These are phyloP conservation scores for Bipolaris victoriae DNA, from an alignment of 2,329 filamentous ascomycete genomes.

Conservation along the genomic window DNA sequence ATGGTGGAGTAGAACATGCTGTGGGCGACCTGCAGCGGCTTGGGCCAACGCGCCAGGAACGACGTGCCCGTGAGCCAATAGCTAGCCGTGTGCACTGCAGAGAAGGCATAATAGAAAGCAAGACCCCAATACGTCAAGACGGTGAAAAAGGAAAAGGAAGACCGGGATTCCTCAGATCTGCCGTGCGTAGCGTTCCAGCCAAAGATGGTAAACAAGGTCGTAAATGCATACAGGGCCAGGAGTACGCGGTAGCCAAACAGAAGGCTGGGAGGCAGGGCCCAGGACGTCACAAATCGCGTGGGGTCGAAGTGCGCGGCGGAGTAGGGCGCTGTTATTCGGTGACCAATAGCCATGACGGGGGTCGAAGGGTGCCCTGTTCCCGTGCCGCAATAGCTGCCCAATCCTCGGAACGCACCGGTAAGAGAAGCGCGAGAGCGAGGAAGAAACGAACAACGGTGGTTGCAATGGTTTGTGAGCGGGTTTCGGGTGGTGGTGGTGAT, in stretches of 20 bases:
- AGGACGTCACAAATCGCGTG: conserved; percentile 76
- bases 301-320: conserved; percentile 49
- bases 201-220: conserved; percentile 71
- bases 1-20: conserved; percentile 52
- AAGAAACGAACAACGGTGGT: background rate
- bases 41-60: conserved; percentile 48
- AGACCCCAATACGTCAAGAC: conserved; percentile 82
- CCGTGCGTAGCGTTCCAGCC: conserved; percentile 66
- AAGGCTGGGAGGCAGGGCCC: conserved; percentile 71
- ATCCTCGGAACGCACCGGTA: conserved; percentile 7
- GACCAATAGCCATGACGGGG: conserved; percentile 36
- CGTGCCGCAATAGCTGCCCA: conserved; percentile 1
- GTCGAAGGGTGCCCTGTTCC: conserved; percentile 9
- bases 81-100: conserved; percentile 70
- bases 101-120: conserved; percentile 75
- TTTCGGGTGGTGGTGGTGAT: conserved; percentile 11
- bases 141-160: conserved; percentile 82
- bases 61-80: conserved; percentile 59
- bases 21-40: conserved; percentile 47
- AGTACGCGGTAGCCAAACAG: conserved; percentile 64
- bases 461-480: background rate
- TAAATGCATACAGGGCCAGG: conserved; percentile 69
- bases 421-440: background rate
- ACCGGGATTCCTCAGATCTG: conserved; percentile 52
- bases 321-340: conserved; percentile 26